Evolutionary conservation across 2,329 filamentous ascomycete species (phyloP).

Genomic region (Talaromyces sp.): DNA sequence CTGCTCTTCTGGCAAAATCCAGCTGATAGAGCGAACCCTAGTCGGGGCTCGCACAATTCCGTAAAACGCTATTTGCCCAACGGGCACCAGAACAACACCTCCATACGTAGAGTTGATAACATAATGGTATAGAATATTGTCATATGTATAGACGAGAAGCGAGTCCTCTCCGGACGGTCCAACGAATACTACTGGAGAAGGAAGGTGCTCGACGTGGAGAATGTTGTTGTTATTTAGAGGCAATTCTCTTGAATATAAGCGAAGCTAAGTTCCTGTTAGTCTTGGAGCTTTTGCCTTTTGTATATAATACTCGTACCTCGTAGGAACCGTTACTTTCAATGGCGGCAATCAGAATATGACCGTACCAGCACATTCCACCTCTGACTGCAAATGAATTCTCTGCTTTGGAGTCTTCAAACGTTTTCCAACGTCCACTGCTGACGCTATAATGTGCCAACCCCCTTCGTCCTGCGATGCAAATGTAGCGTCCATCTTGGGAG

Average conservation of each 20-base stretch:
- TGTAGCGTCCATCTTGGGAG: constrained; percentile 86
- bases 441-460: constrained; percentile 95
- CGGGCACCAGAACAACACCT: constrained; percentile 76
- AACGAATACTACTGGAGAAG: constrained; percentile 82
- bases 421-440: constrained; percentile 91
- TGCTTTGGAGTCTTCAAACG: constrained; percentile 71
- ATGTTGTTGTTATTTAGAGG: constrained; percentile 67
- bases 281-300: background rate
- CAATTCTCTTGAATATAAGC: constrained; percentile 87
- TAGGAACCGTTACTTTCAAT: constrained; percentile 80
- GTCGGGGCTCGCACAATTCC: constrained; percentile 92
- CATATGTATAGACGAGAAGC: constrained; percentile 91
- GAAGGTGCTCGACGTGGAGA: constrained; percentile 70
- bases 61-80: constrained; percentile 97
- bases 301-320: constrained; percentile 47
- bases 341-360: constrained; percentile 87
- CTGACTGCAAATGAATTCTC: constrained; percentile 90
- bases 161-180: constrained; percentile 90
- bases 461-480: constrained; percentile 89
- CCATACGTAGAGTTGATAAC: constrained; percentile 68
- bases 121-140: constrained; percentile 93
- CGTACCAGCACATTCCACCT: constrained; percentile 98
- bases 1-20: constrained; percentile 90
- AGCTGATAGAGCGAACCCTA: constrained; percentile 86
- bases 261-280: constrained; percentile 48